Evolutionary conservation across 2,329 filamentous ascomycete genomes (phyloP), one percentile per base, ranked within the genome.

Genomic region (Diaporthe longicolla): DNA sequence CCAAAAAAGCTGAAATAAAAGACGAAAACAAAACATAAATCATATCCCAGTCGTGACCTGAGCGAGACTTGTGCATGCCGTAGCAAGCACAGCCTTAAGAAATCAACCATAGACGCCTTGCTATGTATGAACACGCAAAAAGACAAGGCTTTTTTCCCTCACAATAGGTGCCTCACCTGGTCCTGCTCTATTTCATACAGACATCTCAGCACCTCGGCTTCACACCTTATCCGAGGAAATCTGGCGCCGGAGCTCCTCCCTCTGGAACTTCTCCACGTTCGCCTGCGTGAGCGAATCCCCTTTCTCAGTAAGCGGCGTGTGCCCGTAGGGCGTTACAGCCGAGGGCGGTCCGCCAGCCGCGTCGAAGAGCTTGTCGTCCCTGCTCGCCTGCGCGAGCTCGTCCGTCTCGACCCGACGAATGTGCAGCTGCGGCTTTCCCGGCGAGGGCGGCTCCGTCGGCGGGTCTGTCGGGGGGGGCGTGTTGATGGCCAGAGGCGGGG

Each of bases 321-420:
- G 74, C 40, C 71, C 71, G 11, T 76, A 72, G 9, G 76, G 74
- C 15, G 61, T 63, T 5, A 70, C 45, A 4, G 69, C 52, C 24
- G 61, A 68, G 1, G 54, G 66, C 32, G 70, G 63, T 1, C 73
- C 73, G 15, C 75, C 77, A 2, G 77, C 77, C 7, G 78, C 78
- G 45, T 78, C 74, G n/a, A 79, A 76, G n/a, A 79, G 68, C 75
- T 80, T 81, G 70, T 79, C 78, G 71, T 79, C 77, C 5, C 77
- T 73, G 61, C 75, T 75, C 48, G 79, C 76, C 75, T 76, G 71
- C 24, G 77, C 79, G 29, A 68, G 66, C 74, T 81, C 79, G 70
- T 78, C 77, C 48, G 77, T 75, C 40, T 75, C 74, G 65, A 63
- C 72, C 55, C 59, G 74, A 35, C 69, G 54, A 37, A 59, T 71